Conservation (phyloP, 208 protist species). For the Acanthamoeba polyphaga region DNA sequence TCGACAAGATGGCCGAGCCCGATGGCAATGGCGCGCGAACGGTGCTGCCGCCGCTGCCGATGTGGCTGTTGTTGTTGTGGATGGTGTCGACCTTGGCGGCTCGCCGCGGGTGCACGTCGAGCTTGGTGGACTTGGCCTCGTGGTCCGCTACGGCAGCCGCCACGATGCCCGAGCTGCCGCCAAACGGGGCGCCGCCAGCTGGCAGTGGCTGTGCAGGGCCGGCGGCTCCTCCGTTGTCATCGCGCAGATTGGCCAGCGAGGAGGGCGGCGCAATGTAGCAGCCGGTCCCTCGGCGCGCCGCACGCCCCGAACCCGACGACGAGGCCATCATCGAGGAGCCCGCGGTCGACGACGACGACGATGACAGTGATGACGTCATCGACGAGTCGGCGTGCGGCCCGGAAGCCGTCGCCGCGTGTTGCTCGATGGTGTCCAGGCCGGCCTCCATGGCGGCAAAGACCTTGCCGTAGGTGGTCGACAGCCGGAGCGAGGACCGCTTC, state of each 20-base stretch:
- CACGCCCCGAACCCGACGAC: background rate
- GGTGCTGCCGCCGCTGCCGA: background rate
- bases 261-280: background rate
- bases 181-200: too few species aligned
- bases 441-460: background rate
- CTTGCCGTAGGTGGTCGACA: conserved; percentile 29
- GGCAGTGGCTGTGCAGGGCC: background rate
- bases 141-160: background rate
- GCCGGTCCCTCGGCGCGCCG: background rate
- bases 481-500: background rate
- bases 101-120: background rate
- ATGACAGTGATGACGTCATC: background rate
- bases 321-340: background rate
- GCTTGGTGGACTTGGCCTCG: background rate
- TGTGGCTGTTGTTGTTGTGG: background rate
- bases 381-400: background rate
- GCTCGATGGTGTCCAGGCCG: background rate
- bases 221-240: background rate
- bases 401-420: background rate
- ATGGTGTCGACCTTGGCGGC: background rate
- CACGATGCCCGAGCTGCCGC: too few species aligned
- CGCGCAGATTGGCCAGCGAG: background rate
- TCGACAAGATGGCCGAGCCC: too few species aligned
- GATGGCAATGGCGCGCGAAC: background rate
- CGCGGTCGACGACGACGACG: background rate